Evolutionary conservation across 139 green algal species (phyloP).

Genomic region (Micromonas commoda): DNA sequence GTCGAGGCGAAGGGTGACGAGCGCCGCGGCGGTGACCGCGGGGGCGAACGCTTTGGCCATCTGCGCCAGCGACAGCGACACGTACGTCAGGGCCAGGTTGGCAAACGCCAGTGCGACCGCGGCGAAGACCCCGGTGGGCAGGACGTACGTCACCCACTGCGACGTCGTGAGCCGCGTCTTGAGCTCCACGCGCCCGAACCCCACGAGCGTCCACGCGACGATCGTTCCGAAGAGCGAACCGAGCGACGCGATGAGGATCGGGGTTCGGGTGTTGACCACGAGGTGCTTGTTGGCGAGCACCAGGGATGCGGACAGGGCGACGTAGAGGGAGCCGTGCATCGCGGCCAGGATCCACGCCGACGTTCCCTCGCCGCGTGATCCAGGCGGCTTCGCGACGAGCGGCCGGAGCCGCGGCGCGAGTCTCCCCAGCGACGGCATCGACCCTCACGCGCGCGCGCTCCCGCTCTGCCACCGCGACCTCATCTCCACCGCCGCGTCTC

Average conservation of each 20-base stretch:
- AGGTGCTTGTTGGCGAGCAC: constrained; percentile 18
- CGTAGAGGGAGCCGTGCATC: background rate
- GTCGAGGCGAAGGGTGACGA: constrained; percentile 8
- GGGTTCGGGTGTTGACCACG: background rate
- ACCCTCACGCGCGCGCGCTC: too few species aligned
- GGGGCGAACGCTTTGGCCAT: constrained; percentile 14
- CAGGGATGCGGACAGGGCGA: background rate
- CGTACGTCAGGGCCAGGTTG: background rate
- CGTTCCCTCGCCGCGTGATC: too few species aligned
- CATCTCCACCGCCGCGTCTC: too few species aligned
- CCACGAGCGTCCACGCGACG: background rate
- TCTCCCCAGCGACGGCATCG: too few species aligned
- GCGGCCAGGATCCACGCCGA: background rate
- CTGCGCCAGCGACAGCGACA: background rate
- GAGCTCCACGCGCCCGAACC: too few species aligned
- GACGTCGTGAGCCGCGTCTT: background rate
- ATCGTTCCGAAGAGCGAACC: constrained; percentile 3
- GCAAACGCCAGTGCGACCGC: constrained; percentile 6
- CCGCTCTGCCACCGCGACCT: too few species aligned
- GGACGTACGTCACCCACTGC: constrained; percentile 1
- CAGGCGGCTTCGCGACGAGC: too few species aligned
- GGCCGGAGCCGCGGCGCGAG: too few species aligned
- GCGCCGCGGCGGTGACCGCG: background rate
- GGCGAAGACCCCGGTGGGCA: background rate
- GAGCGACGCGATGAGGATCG: constrained; percentile 7